Conservation (phyloP, 208 protist genomes). For the Trichomonas tenax region DNA sequence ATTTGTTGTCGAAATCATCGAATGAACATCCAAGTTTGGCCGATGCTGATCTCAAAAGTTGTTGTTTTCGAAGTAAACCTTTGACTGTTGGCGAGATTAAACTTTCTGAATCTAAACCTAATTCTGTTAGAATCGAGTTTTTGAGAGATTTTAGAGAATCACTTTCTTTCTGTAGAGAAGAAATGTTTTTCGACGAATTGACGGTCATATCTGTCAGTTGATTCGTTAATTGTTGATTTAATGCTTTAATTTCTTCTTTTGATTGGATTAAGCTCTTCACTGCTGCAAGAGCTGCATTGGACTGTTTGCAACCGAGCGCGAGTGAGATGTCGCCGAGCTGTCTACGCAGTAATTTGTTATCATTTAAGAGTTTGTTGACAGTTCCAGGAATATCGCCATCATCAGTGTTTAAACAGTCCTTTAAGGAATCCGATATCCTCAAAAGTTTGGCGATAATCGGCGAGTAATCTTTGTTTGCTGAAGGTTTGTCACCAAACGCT, state of each 20-base stretch:
- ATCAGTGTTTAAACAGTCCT: neutral
- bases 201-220: neutral
- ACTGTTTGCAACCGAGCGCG: neutral
- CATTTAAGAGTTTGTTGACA: neutral
- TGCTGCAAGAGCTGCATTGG: neutral
- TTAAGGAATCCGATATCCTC: neutral
- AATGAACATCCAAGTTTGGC: neutral
- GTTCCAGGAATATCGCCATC: neutral
- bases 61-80: neutral
- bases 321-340: neutral
- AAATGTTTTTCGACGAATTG: neutral
- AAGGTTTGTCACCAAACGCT: neutral
- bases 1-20: neutral
- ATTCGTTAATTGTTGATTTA: neutral
- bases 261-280: neutral
- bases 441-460: neutral
- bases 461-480: neutral
- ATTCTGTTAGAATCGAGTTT: neutral
- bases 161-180: neutral
- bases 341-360: neutral
- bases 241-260: neutral
- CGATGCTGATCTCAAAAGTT: neutral
- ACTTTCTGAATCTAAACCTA: neutral
- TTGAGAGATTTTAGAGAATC: neutral
- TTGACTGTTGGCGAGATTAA: neutral